Evolutionary conservation across 495 filamentous ascomycete genomes (phyloP), one percentile per base, ranked within the genome.

Genomic region (Tuber aestivum): DNA sequence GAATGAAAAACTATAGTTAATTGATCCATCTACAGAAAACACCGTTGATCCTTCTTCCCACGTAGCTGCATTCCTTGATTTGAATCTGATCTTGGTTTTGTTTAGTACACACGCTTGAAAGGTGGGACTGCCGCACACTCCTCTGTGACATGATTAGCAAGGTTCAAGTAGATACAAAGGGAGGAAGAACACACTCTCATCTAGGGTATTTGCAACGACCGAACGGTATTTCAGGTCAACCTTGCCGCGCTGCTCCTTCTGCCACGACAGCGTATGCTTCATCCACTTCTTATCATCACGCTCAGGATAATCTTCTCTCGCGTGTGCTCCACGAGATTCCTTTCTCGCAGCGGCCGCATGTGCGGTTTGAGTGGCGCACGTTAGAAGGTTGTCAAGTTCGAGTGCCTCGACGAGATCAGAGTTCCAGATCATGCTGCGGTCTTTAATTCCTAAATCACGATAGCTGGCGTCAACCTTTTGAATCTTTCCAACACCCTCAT

Each of bases 361-460:
- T 71, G 95, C 95, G 61, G 95, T 98, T 90, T 98, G 95, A 73
- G 91, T 90, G 89, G 95, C 95, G 90, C 95, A 98, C 82, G 95
- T 97, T 80, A 98, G 86, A 79, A 98, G 83, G 84, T 98, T 98
- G 80, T 93, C 87, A 81, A 97, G 87, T 86, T 98, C 95, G 65
- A 98, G 89, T 41, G 94, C 96, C 89, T 98, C 95, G 73, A 97
- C 92, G 41, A 98, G 89, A 82, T 98, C 95, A 50, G 92, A 93
- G 90, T 98, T 98, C 95, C 95, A 98, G 87, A 98, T 97, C 95
- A 98, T 97, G 89, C 92, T 94, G 83, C 95, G 92, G 85, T 98
- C 95, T 88, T 96, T 97, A 85, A 92, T 97, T 81, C 93, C 92
- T 77, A 97, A 90, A 83, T 97, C 89, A 74, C 85, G 83, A 86